These are phyloP conservation scores for Pilobolus umbonatus DNA, from an alignment of 192 early-diverging fungal species.

Conservation along the genomic window DNA sequence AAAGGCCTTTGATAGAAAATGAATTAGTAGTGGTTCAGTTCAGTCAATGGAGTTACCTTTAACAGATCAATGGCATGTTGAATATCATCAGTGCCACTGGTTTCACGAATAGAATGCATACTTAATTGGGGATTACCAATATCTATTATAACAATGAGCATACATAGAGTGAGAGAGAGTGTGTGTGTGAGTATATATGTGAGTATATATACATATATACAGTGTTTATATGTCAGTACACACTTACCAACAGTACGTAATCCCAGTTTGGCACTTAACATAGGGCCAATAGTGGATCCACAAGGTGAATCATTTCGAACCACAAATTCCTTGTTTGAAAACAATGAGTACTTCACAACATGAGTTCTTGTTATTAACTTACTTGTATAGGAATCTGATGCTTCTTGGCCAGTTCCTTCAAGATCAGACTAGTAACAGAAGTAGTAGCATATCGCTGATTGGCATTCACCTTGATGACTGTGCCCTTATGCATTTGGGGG, in stretches of 20 bases:
- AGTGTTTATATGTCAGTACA: not conserved
- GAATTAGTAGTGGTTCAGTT: not conserved
- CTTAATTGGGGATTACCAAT: conserved; percentile 93
- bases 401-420: conserved; percentile 76
- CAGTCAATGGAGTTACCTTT: conserved; percentile 41
- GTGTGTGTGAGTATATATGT: no score
- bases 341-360: not conserved
- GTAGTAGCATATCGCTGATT: conserved; percentile 90
- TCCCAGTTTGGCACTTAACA: conserved; percentile 90
- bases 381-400: conserved; percentile 76
- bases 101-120: conserved; percentile 98
- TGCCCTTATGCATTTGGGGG: conserved; percentile 87
- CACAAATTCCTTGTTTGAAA: conserved; percentile 56
- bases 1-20: conserved; percentile 34
- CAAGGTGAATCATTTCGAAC: conserved; percentile 93
- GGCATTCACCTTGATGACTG: conserved; percentile 95
- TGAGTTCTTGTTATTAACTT: conserved; percentile 11
- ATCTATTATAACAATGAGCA: conserved; percentile 43
- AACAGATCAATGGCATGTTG: conserved; percentile 81
- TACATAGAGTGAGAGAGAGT: not conserved
- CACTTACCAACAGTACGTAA: conserved; percentile 83
- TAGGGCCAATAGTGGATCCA: conserved; percentile 96
- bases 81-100: conserved; percentile 85
- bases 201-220: not conserved
- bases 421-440: conserved; percentile 62